phyloP scores from a whole-genome alignment of 2,329 filamentous ascomycete genomes.

The Raffaelea albimanens region DNA sequence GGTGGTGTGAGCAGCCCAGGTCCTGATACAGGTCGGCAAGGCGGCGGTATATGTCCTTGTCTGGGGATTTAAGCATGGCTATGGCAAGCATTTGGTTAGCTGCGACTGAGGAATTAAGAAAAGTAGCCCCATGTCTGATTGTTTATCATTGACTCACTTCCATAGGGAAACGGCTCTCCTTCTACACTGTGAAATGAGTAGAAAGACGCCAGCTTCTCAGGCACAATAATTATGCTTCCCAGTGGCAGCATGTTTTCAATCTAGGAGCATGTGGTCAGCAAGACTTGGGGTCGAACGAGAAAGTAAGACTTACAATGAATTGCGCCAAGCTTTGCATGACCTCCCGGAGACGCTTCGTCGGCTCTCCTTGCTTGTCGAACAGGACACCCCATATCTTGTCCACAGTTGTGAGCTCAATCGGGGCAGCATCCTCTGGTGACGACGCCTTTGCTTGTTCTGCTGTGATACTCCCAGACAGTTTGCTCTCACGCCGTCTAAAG shows the following conservation, averaged over 20 bases:
- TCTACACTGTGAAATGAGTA: conserved; percentile 58
- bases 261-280: conserved; percentile 25
- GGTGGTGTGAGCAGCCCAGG: conserved; percentile 51
- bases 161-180: conserved; percentile 60
- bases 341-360: conserved; percentile 59
- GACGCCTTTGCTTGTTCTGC: no score
- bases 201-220: conserved; percentile 64
- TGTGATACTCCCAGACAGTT: no score
- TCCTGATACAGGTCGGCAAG: conserved; percentile 40
- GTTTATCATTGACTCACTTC: conserved; percentile 43
- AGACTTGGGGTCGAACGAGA: neutral
- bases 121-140: no score
- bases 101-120: neutral
- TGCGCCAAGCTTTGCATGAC: conserved; percentile 65
- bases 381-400: conserved; percentile 55
- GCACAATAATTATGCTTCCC: conserved; percentile 62
- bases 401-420: conserved; percentile 4
- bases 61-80: conserved; percentile 41
- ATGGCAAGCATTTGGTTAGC: conserved; percentile 5
- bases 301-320: conserved; percentile 50
- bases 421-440: neutral
- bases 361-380: conserved; percentile 58
- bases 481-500: neutral
- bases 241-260: conserved; percentile 61
- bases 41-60: conserved; percentile 1